Base-by-base conservation (phyloP, 164 flowering plant genomes). In the Chimonanthus praecox region DNA sequence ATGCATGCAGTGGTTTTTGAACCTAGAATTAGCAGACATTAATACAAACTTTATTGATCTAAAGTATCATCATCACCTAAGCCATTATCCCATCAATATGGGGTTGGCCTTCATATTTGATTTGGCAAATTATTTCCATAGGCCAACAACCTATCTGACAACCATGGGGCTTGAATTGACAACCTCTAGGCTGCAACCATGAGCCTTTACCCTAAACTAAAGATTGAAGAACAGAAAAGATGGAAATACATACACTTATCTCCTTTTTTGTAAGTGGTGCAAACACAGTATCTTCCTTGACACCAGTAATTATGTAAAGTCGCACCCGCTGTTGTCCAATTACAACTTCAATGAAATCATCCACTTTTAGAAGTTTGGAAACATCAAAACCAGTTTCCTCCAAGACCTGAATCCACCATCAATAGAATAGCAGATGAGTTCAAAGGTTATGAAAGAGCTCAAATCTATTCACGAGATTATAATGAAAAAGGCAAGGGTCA, bases 241-340 rank as follows among this genome's bases (percentile, higher is more conserved):
- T 33, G 33, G n/a, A 47, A 49, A 76, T 47, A 50, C 95, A 73
- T 90, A 93, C 99, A 85, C 99, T 95, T 71, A 95, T 95, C 84
- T 95, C 98, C 73, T 95, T 95, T 74, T 95, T 95, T 20, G 99
- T 95, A n/a, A 74, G 94, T 72, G 99, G 99, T 44, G 99, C 97
- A 83, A 95, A 95, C 43, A 85, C 77, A 72, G 95, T 89, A 79
- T 90, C 92, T 76, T 93, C 97, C 78, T 84, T 89, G 68, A 94
- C 98, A 62, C 97, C 95, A 78, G 92, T 82, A 76, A 90, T 81
- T 69, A 93, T 90, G 79, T 87, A 95, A 16, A 92, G 94, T 13
- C 97, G 89, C n/a, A n/a, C 94, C 78, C 98, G 86, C 76, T 95
- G 99, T 76, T 88, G 95, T 51, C 99, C 98, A 78, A 92, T 82